Conservation (phyloP, 176 grass and related monocot genomes). For the Olyra latifolia region DNA sequence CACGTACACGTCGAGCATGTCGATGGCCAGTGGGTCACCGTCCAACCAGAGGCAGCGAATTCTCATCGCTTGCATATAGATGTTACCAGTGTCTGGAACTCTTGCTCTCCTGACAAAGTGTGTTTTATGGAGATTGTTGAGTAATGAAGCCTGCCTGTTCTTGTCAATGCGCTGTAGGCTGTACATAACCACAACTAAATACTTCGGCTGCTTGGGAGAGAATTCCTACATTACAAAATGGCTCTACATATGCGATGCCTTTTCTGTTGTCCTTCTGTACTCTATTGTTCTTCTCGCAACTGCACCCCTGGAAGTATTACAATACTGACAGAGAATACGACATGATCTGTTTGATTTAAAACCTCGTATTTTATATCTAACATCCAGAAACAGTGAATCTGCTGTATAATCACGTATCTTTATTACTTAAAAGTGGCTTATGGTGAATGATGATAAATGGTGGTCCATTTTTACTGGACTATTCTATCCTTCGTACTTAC, state of each 20-base stretch:
- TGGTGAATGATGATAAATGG: too few relatives aligned
- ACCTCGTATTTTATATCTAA: too few relatives aligned
- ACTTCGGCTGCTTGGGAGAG: not conserved
- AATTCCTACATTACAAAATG: too few relatives aligned
- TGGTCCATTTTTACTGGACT: too few relatives aligned
- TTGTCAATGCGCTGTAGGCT: constrained; percentile 13
- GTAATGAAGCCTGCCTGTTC: constrained; percentile 23
- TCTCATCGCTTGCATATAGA: constrained; percentile 51
- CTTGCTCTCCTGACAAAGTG: constrained; percentile 49
- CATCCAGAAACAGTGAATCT: not conserved
- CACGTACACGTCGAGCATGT: constrained; percentile 48
- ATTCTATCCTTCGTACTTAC: too few relatives aligned
- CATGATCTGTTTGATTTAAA: too few relatives aligned
- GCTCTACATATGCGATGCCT: not conserved
- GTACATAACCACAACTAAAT: constrained; percentile 23
- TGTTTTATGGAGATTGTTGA: constrained; percentile 60
- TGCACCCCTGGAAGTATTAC: too few relatives aligned
- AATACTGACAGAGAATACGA: too few relatives aligned
- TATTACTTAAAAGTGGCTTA: too few relatives aligned
- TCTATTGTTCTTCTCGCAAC: too few relatives aligned
- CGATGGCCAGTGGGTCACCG: constrained; percentile 40
- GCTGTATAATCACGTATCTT: not conserved
- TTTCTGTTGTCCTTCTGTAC: not conserved
- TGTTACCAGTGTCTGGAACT: constrained; percentile 42
- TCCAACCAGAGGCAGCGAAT: constrained; percentile 45